phyloP scores from a whole-genome alignment of 2,329 filamentous ascomycete genomes.

The Arthrobotrys pseudoclavata region DNA sequence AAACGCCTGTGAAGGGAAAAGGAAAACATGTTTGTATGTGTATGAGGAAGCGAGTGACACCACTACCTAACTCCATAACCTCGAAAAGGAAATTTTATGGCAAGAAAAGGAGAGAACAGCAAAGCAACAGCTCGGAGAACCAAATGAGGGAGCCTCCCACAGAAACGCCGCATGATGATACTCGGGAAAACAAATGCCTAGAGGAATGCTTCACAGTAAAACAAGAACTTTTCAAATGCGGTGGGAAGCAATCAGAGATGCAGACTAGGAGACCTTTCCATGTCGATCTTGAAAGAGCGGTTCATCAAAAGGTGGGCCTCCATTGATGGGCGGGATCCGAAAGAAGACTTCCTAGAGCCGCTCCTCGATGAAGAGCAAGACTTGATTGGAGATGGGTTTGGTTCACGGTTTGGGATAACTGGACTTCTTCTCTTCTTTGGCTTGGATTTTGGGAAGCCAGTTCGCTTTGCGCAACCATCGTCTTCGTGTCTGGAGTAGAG shows the following conservation, averaged over 20 bases:
- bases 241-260: constrained; percentile 10
- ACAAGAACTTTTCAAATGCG: constrained; percentile 44
- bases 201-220: constrained; percentile 17
- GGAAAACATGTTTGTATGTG: constrained; percentile 28
- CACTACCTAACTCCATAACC: constrained; percentile 43
- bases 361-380: constrained; percentile 37
- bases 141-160: constrained; percentile 31
- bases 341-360: constrained; percentile 51
- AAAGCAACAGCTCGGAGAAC: constrained; percentile 7
- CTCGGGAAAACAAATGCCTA: constrained; percentile 18
- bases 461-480: constrained; percentile 78
- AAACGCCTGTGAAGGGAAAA: constrained; percentile 30
- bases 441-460: constrained; percentile 54
- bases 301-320: constrained; percentile 39
- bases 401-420: constrained; percentile 56
- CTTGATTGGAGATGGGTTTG: constrained; percentile 51
- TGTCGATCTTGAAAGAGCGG: constrained; percentile 38
- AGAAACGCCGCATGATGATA: constrained; percentile 47
- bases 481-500: constrained; percentile 76
- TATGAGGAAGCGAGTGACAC: constrained; percentile 52
- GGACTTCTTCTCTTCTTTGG: constrained; percentile 58
- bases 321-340: constrained; percentile 39
- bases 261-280: constrained; percentile 7
- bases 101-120: constrained; percentile 33
- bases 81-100: constrained; percentile 41